Evolutionary conservation across 1,284 basidiomycete genomes (phyloP), one percentile per base, ranked within the genome.

Genomic region (Papiliotrema fonsecae): DNA sequence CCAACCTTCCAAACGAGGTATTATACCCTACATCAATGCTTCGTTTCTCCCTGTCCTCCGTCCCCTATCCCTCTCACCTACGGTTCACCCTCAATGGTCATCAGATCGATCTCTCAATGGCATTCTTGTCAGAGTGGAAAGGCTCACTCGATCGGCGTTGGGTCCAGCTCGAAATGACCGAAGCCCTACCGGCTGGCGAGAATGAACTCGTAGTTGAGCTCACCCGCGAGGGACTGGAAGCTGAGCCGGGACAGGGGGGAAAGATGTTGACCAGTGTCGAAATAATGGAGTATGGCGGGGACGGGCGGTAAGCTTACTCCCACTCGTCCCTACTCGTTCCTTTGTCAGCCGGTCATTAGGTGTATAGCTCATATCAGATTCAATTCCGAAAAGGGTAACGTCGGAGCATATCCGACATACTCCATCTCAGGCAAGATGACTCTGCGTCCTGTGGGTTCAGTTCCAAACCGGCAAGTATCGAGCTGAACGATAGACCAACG

Each of bases 401-500:
- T 88, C 54, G 79, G 85, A 42, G 76, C 86, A 13, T 90, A 82
- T 67, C 87, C 86, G 6, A 89, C 87, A 78, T 87, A 59, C 45
- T 50, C 52, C 2, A 56, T 60, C 21, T 50, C 67, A 32, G 67
- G 69, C 3, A 42, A 35, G 2, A 47, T 69, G 24, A 67, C 65
- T 6, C 55, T 73, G 2, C 52, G 71, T 26, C 71, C 72, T 10
- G 64, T 67, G 26, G 52, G 64, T 22, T 61, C 27, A n/a, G 18
- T 24, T 16, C 7, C 37, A n/a, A 36, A 14, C 21, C 10, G 30
- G 45, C 50, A 82, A 19, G 85, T 77, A 62, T 82, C 82, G 1
- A 24, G 68, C 71, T 47, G 6, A 31, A 9, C n/a, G 24, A 16
- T 46, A 71, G 31, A 89, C 87, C 3, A 88, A 89, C 60, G 84